A percentile compares a stretch with the other conserved stretches of the same genome.
phyloP scores from a whole-genome alignment of 495 filamentous ascomycete genomes.

The Hyaloscypha hepaticicola region DNA sequence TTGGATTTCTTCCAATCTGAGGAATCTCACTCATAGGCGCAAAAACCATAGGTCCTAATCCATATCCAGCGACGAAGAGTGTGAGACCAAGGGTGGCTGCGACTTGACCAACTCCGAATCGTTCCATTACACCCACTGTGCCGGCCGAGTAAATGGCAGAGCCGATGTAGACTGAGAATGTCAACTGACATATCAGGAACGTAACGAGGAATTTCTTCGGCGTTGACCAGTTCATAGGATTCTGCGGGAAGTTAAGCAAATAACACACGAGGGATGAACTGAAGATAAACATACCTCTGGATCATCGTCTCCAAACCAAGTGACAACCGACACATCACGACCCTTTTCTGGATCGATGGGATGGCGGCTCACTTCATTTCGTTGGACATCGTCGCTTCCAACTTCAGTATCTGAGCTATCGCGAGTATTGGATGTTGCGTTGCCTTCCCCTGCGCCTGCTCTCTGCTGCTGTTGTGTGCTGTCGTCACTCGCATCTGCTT shows the following conservation, averaged over 20 bases:
- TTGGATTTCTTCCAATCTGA: constrained; percentile 51
- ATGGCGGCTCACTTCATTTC: constrained; percentile 28
- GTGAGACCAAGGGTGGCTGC: constrained; percentile 39
- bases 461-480: constrained; percentile 12
- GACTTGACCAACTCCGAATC: constrained; percentile 48
- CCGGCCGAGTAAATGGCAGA: constrained; percentile 47
- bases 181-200: constrained; percentile 41
- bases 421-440: background rate
- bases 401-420: constrained; percentile 4
- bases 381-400: background rate
- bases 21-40: constrained; percentile 33
- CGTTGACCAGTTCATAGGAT: constrained; percentile 53
- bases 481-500: constrained; percentile 14
- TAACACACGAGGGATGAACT: background rate
- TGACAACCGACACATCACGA: constrained; percentile 35
- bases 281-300: constrained; percentile 29
- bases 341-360: constrained; percentile 38
- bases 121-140: constrained; percentile 40
- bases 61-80: constrained; percentile 36
- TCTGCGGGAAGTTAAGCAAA: constrained; percentile 31
- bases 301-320: constrained; percentile 39
- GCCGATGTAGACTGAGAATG: constrained; percentile 25
- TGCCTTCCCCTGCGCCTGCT: background rate
- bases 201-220: constrained; percentile 67
- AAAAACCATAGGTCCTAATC: constrained; percentile 35